Percentiles rank a stretch among this genome's conserved stretches.
Evolutionary conservation across 2,329 filamentous ascomycete species (phyloP).

Genomic region (Nannizziopsis barbatae): DNA sequence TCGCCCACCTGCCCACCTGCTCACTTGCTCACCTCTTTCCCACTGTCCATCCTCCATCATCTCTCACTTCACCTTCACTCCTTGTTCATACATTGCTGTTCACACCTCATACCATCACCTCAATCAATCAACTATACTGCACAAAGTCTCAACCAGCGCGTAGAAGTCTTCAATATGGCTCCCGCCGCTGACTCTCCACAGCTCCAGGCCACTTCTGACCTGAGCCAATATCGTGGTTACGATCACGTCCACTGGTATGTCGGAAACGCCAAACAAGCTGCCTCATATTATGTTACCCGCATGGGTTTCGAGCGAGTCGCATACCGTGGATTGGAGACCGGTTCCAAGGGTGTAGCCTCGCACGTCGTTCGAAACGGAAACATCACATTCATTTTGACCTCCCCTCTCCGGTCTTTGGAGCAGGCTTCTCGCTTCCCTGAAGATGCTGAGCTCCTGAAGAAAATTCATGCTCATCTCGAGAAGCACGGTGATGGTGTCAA

Average conservation of each 20-base stretch:
- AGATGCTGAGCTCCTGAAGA: slow-evolving; percentile 55
- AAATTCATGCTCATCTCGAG: slow-evolving; percentile 74
- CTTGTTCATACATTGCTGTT: too few relatives aligned
- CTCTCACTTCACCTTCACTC: too few relatives aligned
- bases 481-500: slow-evolving; percentile 88
- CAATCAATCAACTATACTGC: neutral
- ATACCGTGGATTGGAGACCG: slow-evolving; percentile 80
- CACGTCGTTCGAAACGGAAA: slow-evolving; percentile 50
- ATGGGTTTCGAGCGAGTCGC: slow-evolving; percentile 78
- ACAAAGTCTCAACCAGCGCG: neutral
- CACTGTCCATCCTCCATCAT: too few relatives aligned
- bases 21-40: too few relatives aligned
- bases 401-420: slow-evolving; percentile 48
- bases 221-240: slow-evolving; percentile 58
- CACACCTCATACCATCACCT: neutral
- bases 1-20: too few relatives aligned
- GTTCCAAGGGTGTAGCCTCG: slow-evolving; percentile 66
- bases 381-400: slow-evolving; percentile 35
- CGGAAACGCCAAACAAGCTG: slow-evolving; percentile 91
- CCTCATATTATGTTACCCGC: slow-evolving; percentile 73
- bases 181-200: slow-evolving; percentile 23
- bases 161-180: slow-evolving; percentile 8
- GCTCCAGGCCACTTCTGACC: slow-evolving; percentile 19
- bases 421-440: slow-evolving; percentile 48
- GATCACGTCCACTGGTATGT: slow-evolving; percentile 95